These are phyloP conservation scores for Xylaria nigripes DNA, from an alignment of 495 filamentous ascomycete species.

Conservation along the genomic window DNA sequence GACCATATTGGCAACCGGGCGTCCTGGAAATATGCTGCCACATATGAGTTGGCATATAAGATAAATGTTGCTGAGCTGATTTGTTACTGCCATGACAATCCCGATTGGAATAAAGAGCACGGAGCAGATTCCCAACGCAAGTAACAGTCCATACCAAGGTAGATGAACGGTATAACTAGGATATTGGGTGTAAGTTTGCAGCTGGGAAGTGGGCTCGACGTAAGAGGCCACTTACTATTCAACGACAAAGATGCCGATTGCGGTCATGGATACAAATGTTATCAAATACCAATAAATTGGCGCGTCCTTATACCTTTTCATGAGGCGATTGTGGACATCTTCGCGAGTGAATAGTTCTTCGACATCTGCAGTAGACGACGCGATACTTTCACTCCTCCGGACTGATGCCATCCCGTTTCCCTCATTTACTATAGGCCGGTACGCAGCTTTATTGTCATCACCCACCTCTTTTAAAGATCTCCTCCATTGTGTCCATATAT, in stretches of 20 bases:
- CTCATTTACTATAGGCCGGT: slow-evolving; percentile 34
- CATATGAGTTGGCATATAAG: slow-evolving; percentile 77
- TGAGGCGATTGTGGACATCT: slow-evolving; percentile 71
- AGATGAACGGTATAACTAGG: slow-evolving; percentile 62
- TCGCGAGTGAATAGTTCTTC: slow-evolving; percentile 57
- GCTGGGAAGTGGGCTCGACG: background rate
- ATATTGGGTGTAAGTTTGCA: background rate
- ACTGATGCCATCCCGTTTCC: slow-evolving; percentile 14
- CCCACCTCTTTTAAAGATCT: slow-evolving; percentile 41
- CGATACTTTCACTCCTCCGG: slow-evolving; percentile 8
- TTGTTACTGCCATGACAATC: slow-evolving; percentile 80
- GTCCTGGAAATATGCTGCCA: slow-evolving; percentile 68
- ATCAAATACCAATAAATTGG: slow-evolving; percentile 70
- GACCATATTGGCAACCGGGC: slow-evolving; percentile 81
- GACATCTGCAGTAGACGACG: slow-evolving; percentile 33
- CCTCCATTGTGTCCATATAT: slow-evolving; percentile 64
- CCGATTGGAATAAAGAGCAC: slow-evolving; percentile 72
- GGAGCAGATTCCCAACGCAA: slow-evolving; percentile 64
- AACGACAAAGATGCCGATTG: slow-evolving; percentile 73
- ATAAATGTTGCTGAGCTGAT: slow-evolving; percentile 73
- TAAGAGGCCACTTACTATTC: slow-evolving; percentile 49
- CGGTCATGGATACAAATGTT: slow-evolving; percentile 60
- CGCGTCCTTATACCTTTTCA: slow-evolving; percentile 66
- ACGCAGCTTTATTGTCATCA: slow-evolving; percentile 34
- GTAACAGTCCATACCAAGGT: slow-evolving; percentile 68